Evolutionary conservation across 768 basidiomycete genomes (phyloP).

Genomic region (Favolaschia claudopus): DNA sequence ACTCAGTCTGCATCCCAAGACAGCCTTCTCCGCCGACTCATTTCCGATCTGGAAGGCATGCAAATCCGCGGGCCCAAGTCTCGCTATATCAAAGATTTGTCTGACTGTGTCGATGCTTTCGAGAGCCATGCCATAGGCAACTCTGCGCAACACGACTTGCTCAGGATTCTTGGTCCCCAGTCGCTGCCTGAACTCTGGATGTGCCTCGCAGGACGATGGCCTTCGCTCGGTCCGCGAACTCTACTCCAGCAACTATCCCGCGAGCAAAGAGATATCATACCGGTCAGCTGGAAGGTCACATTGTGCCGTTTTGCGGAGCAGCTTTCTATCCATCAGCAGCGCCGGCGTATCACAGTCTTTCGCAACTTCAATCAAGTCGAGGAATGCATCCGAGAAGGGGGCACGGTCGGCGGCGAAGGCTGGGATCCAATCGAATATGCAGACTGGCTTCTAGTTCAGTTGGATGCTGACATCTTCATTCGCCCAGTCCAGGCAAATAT

Average conservation of each 20-base stretch:
- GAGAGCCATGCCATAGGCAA: too few species aligned
- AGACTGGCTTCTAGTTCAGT: slow-evolving; percentile 57
- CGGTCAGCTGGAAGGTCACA: not conserved
- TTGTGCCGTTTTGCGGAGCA: slow-evolving; percentile 1
- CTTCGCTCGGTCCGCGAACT: too few species aligned
- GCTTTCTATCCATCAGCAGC: not conserved
- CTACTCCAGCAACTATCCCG: slow-evolving; percentile 7
- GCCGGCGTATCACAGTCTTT: not conserved
- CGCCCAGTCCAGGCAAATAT: slow-evolving; percentile 48
- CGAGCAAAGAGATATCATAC: not conserved
- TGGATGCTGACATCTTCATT: slow-evolving; percentile 43
- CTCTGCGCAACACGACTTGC: too few species aligned
- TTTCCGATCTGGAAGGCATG: not conserved
- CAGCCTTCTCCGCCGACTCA: not conserved
- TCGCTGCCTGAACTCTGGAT: too few species aligned
- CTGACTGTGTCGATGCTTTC: slow-evolving; percentile 5
- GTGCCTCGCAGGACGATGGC: too few species aligned
- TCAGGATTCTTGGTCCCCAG: not conserved
- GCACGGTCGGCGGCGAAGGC: not conserved
- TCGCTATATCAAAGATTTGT: not conserved
- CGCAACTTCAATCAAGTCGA: too few species aligned
- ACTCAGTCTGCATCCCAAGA: too few species aligned
- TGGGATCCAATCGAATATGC: slow-evolving; percentile 33
- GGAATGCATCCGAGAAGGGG: not conserved
- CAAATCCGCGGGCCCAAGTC: not conserved